phyloP scores from a whole-genome alignment of 2,329 filamentous ascomycete genomes.

The Reticulascus tulasneorum region DNA sequence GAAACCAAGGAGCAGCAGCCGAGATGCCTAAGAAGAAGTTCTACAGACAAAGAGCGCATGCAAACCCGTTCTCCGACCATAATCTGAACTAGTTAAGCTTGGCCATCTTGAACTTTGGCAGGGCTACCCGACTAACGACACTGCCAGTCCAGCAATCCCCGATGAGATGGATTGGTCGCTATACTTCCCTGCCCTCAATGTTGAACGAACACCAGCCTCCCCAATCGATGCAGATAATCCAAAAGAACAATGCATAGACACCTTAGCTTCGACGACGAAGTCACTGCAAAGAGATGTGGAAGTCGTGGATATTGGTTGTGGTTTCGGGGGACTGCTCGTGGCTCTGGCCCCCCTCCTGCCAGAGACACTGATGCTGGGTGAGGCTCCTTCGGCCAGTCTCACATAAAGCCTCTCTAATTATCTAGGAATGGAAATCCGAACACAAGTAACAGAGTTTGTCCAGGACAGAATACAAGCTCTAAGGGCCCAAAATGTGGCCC shows the following conservation, averaged over 20 bases:
- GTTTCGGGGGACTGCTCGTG: conserved; percentile 87
- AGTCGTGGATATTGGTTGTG: conserved; percentile 94
- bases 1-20: conserved; percentile 46
- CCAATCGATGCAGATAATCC: too few species aligned
- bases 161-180: conserved; percentile 86
- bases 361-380: conserved; percentile 77
- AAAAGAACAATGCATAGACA: too few species aligned
- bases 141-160: conserved; percentile 68
- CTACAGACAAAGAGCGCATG: conserved; percentile 93
- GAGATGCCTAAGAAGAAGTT: conserved; percentile 89
- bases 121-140: conserved; percentile 2
- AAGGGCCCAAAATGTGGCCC: conserved; percentile 57
- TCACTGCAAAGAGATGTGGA: conserved; percentile 68
- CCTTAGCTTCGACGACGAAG: conserved; percentile 19
- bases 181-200: conserved; percentile 73
- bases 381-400: too few species aligned
- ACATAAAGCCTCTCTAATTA: too few species aligned
- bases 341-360: conserved; percentile 79
- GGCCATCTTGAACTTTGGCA: background rate
- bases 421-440: conserved; percentile 85
- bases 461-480: conserved; percentile 82
- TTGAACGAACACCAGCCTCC: conserved; percentile 21
- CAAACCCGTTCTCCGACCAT: conserved; percentile 97
- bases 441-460: conserved; percentile 85
- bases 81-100: conserved; percentile 69